Evolutionary conservation across 2,329 filamentous ascomycete genomes (phyloP), one percentile per base, ranked within the genome.

Genomic region (Microdochium trichocladiopsis): DNA sequence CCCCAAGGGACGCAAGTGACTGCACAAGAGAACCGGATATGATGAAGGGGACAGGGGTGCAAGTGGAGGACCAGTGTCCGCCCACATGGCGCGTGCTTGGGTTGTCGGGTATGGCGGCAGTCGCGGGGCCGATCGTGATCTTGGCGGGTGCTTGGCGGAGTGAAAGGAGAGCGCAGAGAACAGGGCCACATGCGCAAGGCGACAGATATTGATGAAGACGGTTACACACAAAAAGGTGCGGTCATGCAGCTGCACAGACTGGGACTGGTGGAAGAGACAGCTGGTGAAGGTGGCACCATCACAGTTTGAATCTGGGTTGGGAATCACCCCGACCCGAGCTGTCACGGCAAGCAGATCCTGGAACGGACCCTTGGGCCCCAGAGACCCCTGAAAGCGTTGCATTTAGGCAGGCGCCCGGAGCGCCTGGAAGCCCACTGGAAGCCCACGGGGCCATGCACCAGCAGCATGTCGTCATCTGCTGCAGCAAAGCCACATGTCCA

Each of bases 381-480:
- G 41, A 45, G 41, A 45, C 41, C 41, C 41, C 41, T 45, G 41
- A 23, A 45, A 45, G 18, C 41, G 41, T 45, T 45, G 41, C 41
- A 45, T 8, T 45, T 21, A 21, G 18, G 21, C n/a, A 12, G n/a
- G 9, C 6, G 3, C 41, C 18, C 22, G 10, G 41, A 4, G 41
- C 18, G n/a, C 28, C 8, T 14, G 14, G 28, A 8, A 31, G 8
- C 28, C 28, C 28, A n/a, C 41, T 22, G 12, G 12, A 12, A 12
- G 6, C 41, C 41, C 41, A 8, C 21, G 3, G 41, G 41, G 16
- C 9, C 41, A 45, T n/a, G 41, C 41, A 22, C 41, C 41, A 10
- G 41, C 41, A 45, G 41, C 41, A 45, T 45, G 41, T 45, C 41
- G 41, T 45, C 41, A 45, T 45, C 41, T 45, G 41, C 18, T 45